Evolutionary conservation across 164 flowering plant species (phyloP).

Genomic region (Amborella trichopoda): DNA sequence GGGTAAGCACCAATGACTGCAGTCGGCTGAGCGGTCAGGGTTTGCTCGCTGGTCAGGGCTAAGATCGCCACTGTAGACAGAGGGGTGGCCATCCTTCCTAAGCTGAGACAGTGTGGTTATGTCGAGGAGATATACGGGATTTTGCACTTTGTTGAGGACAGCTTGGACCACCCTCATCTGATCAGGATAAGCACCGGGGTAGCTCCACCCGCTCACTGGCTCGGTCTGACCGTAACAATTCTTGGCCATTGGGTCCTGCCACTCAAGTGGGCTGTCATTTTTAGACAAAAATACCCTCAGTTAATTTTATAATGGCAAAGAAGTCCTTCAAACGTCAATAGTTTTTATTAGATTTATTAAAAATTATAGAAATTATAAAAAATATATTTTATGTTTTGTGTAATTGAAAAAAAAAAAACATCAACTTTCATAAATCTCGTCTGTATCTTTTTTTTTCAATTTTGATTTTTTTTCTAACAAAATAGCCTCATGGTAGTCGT

Average conservation of each 20-base stretch:
- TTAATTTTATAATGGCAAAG: no score
- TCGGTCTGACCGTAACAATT: conserved; percentile 75
- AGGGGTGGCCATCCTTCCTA: conserved; percentile 89
- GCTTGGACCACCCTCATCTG: conserved; percentile 53
- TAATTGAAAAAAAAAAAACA: no score
- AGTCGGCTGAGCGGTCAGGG: conserved; percentile 64
- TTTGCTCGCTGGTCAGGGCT: conserved; percentile 52
- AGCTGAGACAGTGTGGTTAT: conserved; percentile 65
- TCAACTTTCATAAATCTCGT: no score
- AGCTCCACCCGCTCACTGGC: conserved; percentile 37
- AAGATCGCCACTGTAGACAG: conserved; percentile 68
- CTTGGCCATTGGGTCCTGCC: conserved; percentile 34
- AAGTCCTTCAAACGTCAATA: no score
- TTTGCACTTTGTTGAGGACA: conserved; percentile 40
- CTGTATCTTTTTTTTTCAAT: no score
- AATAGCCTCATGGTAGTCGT: no score
- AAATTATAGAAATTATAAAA: no score
- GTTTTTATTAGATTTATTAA: no score
- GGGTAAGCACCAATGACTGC: conserved; percentile 99
- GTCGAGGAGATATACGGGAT: conserved; percentile 53
- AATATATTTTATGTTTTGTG: no score
- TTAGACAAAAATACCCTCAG: no score
- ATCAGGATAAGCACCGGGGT: conserved; percentile 42
- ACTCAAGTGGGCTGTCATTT: conserved; percentile 70
- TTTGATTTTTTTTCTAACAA: no score